Base-by-base conservation (phyloP, 1,284 basidiomycete species). In the Tylopilus orsonianus region DNA sequence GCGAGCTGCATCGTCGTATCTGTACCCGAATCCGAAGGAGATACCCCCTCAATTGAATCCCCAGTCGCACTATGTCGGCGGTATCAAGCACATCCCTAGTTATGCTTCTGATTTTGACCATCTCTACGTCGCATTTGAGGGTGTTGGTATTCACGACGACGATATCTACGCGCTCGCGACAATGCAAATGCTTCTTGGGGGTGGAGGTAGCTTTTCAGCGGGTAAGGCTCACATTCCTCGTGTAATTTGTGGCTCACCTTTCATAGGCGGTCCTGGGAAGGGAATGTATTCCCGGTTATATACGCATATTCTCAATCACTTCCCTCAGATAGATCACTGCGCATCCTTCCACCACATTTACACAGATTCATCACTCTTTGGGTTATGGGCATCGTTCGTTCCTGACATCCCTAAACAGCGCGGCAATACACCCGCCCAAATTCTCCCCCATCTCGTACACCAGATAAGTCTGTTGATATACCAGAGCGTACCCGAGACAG, bases 271-370 rank as follows among this genome's bases (percentile, higher is more conserved):
- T 3, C 96, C 96, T 2, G 96, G 96, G 36, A 99, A 99, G 75
- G 97, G 96, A 60, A 98, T 99, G 94, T 98, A 97, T 76, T 94
- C 93, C 32, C 87, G 96, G 16, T 73, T 98, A 44, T 98, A 98
- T 75, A 96, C 93, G n/a, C 88, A 95, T 65, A 93, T 99, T 57
- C 83, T 99, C 54, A 97, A 98, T 67, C 89, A 93, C 64, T 91
- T 93, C 73, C 85, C 94, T 52, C 87, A 93, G 61, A 83, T 99
- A 63, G 96, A 99, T 71, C 92, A 94, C 69, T 97, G 95, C 69
- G 87, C 92, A n/a, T 90, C 93, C 23, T 97, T 97, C 85, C 93
- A 98, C 68, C 95, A 98, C 71, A 96, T 96, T 64, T 99, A 98
- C 72, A 85, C 87, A 50, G 95, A 98, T 70, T 90, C 90, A 0